Conservation (phyloP, 257 asterid genomes). For the Fraxinus pennsylvanica region DNA sequence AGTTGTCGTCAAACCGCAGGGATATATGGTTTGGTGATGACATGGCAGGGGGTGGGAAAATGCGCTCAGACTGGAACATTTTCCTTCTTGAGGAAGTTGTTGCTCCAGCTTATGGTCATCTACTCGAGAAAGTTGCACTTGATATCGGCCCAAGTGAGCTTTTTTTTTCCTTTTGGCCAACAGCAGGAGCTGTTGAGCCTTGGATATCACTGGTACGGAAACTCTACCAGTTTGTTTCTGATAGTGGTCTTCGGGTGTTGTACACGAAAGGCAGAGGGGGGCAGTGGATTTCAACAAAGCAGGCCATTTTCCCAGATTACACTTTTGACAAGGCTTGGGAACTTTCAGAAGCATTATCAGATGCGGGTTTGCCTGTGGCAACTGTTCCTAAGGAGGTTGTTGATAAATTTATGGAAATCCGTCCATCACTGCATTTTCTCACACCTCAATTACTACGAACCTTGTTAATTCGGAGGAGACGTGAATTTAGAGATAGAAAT, state of each 20-base stretch:
- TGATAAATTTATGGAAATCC: constrained; percentile 66
- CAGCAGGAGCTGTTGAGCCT: constrained; percentile 68
- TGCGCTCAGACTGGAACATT: constrained; percentile 93
- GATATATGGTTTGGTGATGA: constrained; percentile 98
- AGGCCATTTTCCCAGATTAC: constrained; percentile 88
- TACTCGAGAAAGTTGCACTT: constrained; percentile 74
- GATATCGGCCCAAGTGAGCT: constrained; percentile 81
- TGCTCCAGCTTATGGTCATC: constrained; percentile 92
- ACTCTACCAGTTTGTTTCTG: constrained; percentile 70
- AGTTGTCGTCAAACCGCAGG: constrained; percentile 92
- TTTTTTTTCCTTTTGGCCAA: constrained; percentile 88
- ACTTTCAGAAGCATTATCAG: constrained; percentile 73
- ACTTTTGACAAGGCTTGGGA: constrained; percentile 67
- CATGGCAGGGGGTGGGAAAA: constrained; percentile 98
- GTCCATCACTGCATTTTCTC: constrained; percentile 79
- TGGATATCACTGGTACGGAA: constrained; percentile 80
- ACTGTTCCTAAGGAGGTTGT: constrained; percentile 66
- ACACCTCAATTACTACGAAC: constrained; percentile 86
- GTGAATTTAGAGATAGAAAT: constrained; percentile 70
- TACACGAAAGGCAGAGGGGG: constrained; percentile 92
- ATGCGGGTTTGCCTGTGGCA: constrained; percentile 84
- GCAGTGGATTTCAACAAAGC: constrained; percentile 88
- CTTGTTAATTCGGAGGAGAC: constrained; percentile 64
- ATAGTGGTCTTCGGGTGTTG: constrained; percentile 64
- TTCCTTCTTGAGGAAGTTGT: constrained; percentile 85